Evolutionary conservation across 768 basidiomycete species (phyloP), one percentile per base, ranked within the genome.

Genomic region (Hygrocybe punicea): DNA sequence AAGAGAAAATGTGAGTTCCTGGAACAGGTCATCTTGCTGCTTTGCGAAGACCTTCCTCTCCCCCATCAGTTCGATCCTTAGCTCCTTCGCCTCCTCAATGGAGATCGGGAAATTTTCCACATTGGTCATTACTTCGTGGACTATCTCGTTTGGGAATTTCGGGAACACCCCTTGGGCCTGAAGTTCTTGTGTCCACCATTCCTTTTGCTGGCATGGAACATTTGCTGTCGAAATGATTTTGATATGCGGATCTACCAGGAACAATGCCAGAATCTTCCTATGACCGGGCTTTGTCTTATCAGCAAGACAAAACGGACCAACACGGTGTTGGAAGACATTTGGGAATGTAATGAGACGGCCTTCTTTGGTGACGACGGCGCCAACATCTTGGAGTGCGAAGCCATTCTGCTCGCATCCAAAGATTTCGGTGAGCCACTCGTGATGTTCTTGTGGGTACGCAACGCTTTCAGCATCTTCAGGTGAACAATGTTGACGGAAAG

Each of bases 321-420:
- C 73, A 21, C 64, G 69, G 58, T 79, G 76, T 54, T 77, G 77
- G 29, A 74, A 66, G 50, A 76, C 62, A 58, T 78, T 79, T 1
- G 77, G 78, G 61, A 77, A 79, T 1, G 71, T 72, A 40, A 78
- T 59, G 13, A 72, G 63, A 7, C 78, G 67, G 1, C 72, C 73
- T 51, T 72, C 68, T 1, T 62, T 62, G 5, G 77, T 74, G 9
- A 66, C 62, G 13, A 79, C 63, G 1, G 62, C 46, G 0, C 78
- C 78, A 6, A 75, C 46, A 11, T 67, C 50, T 58, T 74, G 70
- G 1, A 74, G 56, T 0, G 59, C 57, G 13, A 67, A 53, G 2
- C 56, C 67, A 21, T 63, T 54, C 7, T 66, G 64, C 19, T 60
- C 48, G 25, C 62, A 60, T 21, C 70, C 71, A 55, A 67, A 73